A percentile compares a stretch with the other conserved stretches of the same genome.
phyloP scores from a whole-genome alignment of 1,284 basidiomycete species.

The Pisolithus thermaeus region DNA sequence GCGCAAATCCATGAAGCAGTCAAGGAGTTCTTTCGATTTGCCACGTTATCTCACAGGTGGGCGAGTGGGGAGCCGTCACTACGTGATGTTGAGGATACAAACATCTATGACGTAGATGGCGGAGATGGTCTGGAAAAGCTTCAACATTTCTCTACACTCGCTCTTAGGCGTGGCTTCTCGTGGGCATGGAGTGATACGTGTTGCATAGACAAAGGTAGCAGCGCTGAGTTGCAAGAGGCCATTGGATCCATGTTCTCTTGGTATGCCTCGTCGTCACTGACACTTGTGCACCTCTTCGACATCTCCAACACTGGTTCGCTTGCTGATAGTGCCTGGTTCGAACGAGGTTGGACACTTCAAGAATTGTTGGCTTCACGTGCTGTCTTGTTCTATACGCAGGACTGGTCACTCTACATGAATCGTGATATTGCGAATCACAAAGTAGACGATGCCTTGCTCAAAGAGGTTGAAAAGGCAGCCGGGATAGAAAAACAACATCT shows the following conservation, averaged over 20 bases:
- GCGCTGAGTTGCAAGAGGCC: slow-evolving; percentile 12
- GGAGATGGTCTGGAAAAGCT: slow-evolving; percentile 9
- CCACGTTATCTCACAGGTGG: neutral
- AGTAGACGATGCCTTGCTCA: neutral
- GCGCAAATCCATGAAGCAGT: neutral
- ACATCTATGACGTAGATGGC: neutral
- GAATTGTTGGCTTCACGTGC: slow-evolving; percentile 14
- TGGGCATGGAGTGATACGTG: slow-evolving; percentile 21
- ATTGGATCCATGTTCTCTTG: slow-evolving; percentile 23
- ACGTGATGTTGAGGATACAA: neutral
- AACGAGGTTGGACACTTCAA: slow-evolving; percentile 24
- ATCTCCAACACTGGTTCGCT: slow-evolving; percentile 6
- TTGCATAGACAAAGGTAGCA: no score
- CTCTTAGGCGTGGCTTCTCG: slow-evolving; percentile 12
- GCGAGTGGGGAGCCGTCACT: neutral
- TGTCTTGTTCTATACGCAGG: neutral
- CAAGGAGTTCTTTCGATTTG: neutral
- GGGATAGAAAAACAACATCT: neutral
- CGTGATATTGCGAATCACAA: neutral
- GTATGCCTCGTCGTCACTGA: slow-evolving; percentile 19
- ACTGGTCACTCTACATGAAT: neutral
- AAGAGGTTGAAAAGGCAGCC: neutral
- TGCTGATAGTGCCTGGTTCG: slow-evolving; percentile 14
- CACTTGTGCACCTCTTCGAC: slow-evolving; percentile 17
- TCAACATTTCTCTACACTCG: slow-evolving; percentile 14